Base-by-base conservation (phyloP, 2,329 filamentous ascomycete species). In the Furcasterigmium sp. region DNA sequence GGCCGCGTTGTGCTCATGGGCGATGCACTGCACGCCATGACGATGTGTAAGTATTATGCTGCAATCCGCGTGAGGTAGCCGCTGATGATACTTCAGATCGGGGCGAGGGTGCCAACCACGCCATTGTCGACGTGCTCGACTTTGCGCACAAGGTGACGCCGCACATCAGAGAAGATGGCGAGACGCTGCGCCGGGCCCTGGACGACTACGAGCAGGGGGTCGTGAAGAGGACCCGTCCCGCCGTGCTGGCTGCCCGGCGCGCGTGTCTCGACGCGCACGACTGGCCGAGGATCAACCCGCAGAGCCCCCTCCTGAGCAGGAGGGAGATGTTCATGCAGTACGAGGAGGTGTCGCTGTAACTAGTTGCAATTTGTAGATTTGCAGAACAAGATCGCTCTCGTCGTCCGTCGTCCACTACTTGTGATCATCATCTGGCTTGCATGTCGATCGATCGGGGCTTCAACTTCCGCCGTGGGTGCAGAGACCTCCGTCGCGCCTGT, bases 81-180 rank as follows among this genome's bases (percentile, higher is more conserved):
- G 28, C 49, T 44, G 44, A 39, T 18, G 11, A n/a, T 15, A 21
- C 21, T 13, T 13, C 46, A 80, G 76, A 75, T 51, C 67, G 76
- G 11, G 76, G 76, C 3, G 76, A 80, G 56, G 76, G 73, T 1
- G 75, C 73, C 6, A 80, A 80, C 47, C 75, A 79, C 41, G 75
- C 70, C 3, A 73, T 80, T 28, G 55, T 70, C 7, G 76, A 80
- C 51, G 70, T 74, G 0, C 52, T 62, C 3, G 68, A 73, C 28
- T 62, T 79, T 35, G 59, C 64, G 0, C 59, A 64, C 9, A 53
- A 53, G 5, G 50, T 68, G 1, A 23, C 53, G 0, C 56, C 62
- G 0, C 19, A 46, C 2, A 48, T 59, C 23, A 37, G 44, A 3
- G 30, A 17, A 2, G 25, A 15, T 4, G 37, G 43, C 11, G 34